Conservation (phyloP, 352 stramenopile genomes). For the Globisporangium spiculum region DNA sequence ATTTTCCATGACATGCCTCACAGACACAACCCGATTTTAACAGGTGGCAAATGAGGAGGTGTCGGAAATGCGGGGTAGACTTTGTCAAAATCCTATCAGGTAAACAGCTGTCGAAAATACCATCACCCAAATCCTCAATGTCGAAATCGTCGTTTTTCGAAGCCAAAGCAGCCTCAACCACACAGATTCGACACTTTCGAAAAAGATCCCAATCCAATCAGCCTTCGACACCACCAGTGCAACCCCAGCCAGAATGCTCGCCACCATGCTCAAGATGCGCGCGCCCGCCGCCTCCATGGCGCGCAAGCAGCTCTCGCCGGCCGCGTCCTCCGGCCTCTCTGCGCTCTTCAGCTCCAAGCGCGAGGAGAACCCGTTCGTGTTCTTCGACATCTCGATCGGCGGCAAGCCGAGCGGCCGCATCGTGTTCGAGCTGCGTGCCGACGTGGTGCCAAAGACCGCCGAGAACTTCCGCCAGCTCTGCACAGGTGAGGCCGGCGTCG, state of each 20-base stretch:
- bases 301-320: slow-evolving; percentile 16
- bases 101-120: neutral
- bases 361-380: slow-evolving; percentile 88
- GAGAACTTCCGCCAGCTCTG: slow-evolving; percentile 98
- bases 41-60: neutral
- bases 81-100: too few species aligned
- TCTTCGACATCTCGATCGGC: slow-evolving; percentile 97
- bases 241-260: slow-evolving; percentile 13
- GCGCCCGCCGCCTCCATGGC: slow-evolving; percentile 14
- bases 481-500: slow-evolving; percentile 95
- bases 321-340: slow-evolving; percentile 3
- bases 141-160: neutral
- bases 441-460: slow-evolving; percentile 97
- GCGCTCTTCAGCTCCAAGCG: slow-evolving; percentile 61
- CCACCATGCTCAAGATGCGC: slow-evolving; percentile 32
- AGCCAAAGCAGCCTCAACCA: neutral
- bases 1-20: too few species aligned
- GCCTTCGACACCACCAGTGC: neutral
- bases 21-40: neutral
- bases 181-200: neutral
- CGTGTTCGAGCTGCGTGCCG: slow-evolving; percentile 90
- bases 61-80: too few species aligned
- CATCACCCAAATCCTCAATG: neutral
- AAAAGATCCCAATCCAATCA: slow-evolving; percentile 9
- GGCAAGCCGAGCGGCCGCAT: slow-evolving; percentile 83